Percentiles rank a stretch among this genome's conserved stretches.
Evolutionary conservation across 164 flowering plant species (phyloP).

Genomic region (grape (Vitis vinifera)): DNA sequence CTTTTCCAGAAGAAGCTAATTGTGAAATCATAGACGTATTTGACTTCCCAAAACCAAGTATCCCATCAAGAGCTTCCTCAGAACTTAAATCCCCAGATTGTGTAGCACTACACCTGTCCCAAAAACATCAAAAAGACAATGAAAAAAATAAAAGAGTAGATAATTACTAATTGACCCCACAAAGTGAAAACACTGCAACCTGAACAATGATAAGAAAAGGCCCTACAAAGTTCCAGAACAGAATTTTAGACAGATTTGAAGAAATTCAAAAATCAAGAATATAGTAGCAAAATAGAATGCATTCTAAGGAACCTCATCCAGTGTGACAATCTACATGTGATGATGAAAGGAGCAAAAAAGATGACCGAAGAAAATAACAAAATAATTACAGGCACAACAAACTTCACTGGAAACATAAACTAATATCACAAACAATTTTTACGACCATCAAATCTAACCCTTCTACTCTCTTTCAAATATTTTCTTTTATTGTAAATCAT

Average conservation of each 20-base stretch:
- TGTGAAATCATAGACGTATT: constrained; percentile 66
- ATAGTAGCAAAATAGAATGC: not conserved
- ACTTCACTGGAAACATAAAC: not conserved
- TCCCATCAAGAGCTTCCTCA: constrained; percentile 63
- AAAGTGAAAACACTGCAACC: too few species aligned
- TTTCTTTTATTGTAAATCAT: too few species aligned
- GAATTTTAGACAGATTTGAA: too few species aligned
- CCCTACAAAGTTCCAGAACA: too few species aligned
- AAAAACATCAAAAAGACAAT: constrained; percentile 1
- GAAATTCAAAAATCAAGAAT: too few species aligned
- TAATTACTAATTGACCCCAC: too few species aligned
- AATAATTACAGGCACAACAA: not conserved
- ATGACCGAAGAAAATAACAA: not conserved
- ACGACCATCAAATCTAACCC: not conserved
- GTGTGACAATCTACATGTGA: too few species aligned
- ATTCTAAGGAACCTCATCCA: too few species aligned
- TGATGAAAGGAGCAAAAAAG: not conserved
- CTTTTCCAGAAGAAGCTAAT: constrained; percentile 56
- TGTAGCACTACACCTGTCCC: constrained; percentile 54
- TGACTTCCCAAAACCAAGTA: constrained; percentile 68
- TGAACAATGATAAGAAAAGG: too few species aligned
- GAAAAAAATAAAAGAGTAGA: too few species aligned
- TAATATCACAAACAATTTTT: not conserved
- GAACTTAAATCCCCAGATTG: constrained; percentile 48
- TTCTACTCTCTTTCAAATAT: not conserved